Conservation (phyloP, 116 monocot species). For the Dioscorea cayenensis region DNA sequence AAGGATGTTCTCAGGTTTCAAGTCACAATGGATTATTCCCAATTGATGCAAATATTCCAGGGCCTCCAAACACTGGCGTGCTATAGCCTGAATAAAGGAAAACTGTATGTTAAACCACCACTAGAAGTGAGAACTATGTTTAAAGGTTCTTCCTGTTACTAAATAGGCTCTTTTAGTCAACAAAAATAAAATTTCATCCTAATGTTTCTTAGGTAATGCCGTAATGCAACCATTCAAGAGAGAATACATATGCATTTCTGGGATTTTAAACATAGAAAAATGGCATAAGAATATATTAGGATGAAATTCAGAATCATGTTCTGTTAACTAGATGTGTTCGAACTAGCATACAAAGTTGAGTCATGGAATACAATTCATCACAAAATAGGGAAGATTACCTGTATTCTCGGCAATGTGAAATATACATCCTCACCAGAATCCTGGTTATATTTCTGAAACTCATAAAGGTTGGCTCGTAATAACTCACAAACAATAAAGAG, state of each 20-base stretch:
- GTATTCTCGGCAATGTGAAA: slow-evolving; percentile 61
- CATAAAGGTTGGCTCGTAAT: slow-evolving; percentile 61
- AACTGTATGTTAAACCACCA: not conserved
- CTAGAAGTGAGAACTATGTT: not conserved
- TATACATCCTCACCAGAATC: slow-evolving; percentile 53
- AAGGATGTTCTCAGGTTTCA: slow-evolving; percentile 71
- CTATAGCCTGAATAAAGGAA: slow-evolving; percentile 38
- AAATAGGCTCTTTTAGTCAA: no score
- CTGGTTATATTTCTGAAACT: slow-evolving; percentile 68
- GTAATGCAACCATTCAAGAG: no score
- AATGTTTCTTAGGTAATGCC: no score
- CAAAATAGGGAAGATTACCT: slow-evolving; percentile 21
- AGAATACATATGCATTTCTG: no score
- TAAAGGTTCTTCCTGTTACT: not conserved
- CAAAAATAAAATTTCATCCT: no score
- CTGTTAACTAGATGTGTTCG: no score
- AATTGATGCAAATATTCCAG: slow-evolving; percentile 55
- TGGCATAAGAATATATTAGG: no score
- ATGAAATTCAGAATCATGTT: no score
- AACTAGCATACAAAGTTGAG: no score
- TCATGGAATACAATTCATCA: not conserved
- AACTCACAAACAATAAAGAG: slow-evolving; percentile 75
- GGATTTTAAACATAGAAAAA: no score
- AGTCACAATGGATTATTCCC: slow-evolving; percentile 66
- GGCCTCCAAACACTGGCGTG: slow-evolving; percentile 66